A percentile compares a stretch with the other conserved stretches of the same genome.
Conservation (phyloP, 2,329 filamentous ascomycete species). For the Podosphaera fusca region DNA sequence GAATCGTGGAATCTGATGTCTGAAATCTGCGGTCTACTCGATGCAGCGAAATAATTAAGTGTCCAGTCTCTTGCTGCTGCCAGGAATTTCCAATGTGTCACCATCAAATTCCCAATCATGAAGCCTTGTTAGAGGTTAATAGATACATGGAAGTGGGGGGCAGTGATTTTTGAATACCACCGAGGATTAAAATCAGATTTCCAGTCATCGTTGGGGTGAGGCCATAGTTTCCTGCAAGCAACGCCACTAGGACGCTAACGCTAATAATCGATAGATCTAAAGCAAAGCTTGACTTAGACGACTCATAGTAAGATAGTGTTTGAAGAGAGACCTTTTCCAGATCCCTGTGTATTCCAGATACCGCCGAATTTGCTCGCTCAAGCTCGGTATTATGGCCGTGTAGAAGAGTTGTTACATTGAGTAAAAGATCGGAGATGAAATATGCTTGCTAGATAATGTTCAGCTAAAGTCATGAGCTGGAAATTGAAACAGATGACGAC, state of each 20-base stretch:
- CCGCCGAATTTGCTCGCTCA: constrained; percentile 8
- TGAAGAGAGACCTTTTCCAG: constrained; percentile 9
- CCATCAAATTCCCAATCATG: background rate
- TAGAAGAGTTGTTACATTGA: constrained; percentile 11
- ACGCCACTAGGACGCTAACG: constrained; percentile 3
- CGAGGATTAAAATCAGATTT: constrained; percentile 5
- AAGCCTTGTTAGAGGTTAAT: background rate
- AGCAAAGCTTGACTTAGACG: constrained; percentile 4
- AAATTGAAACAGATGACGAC: constrained; percentile 4
- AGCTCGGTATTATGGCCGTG: constrained; percentile 9
- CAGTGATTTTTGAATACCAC: background rate
- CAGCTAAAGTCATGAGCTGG: background rate
- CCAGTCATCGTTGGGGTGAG: constrained; percentile 8
- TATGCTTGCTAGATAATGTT: constrained; percentile 8
- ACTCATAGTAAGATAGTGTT: constrained; percentile 5
- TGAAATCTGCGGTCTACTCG: too few species aligned
- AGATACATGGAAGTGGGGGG: too few species aligned
- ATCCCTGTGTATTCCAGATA: constrained; percentile 8
- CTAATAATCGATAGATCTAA: constrained; percentile 8
- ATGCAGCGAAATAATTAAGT: too few species aligned
- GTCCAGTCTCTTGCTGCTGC: too few species aligned
- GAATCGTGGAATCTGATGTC: too few species aligned
- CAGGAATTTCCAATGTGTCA: background rate
- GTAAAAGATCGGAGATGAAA: constrained; percentile 5
- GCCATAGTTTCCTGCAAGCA: constrained; percentile 11